These are phyloP conservation scores for Curvularia lunata DNA, from an alignment of 2,329 filamentous ascomycete genomes.

Conservation along the genomic window DNA sequence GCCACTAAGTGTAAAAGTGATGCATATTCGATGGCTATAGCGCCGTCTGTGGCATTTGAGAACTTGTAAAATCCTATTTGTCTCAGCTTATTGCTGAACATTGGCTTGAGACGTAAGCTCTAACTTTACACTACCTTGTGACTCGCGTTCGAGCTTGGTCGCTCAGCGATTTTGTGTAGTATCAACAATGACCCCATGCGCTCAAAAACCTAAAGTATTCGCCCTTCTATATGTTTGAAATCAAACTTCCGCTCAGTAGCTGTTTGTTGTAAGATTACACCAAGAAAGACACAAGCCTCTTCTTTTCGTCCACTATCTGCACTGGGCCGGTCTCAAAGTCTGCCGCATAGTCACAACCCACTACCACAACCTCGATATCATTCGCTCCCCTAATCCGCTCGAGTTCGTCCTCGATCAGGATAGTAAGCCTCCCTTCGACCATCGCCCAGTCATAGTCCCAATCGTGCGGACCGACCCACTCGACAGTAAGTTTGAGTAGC, in stretches of 20 bases:
- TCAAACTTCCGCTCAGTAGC: neutral
- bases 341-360: neutral
- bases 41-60: neutral
- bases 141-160: neutral
- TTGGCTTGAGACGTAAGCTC: neutral
- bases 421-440: neutral
- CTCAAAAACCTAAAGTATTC: neutral
- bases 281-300: neutral
- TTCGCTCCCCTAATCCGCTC: neutral
- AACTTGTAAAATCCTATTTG: neutral
- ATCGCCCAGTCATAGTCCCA: constrained; percentile 1
- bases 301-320: neutral
- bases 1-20: neutral
- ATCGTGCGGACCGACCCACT: neutral
- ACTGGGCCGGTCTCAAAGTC: neutral
- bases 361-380: neutral
- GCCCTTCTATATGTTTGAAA: neutral
- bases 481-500: neutral
- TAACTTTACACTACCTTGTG: neutral
- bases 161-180: neutral
- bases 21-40: neutral
- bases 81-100: neutral
- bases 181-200: neutral
- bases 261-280: neutral
- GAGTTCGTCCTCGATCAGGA: neutral